These are phyloP conservation scores for Lachnellula occidentalis DNA, from an alignment of 2,329 filamentous ascomycete genomes.

Conservation along the genomic window DNA sequence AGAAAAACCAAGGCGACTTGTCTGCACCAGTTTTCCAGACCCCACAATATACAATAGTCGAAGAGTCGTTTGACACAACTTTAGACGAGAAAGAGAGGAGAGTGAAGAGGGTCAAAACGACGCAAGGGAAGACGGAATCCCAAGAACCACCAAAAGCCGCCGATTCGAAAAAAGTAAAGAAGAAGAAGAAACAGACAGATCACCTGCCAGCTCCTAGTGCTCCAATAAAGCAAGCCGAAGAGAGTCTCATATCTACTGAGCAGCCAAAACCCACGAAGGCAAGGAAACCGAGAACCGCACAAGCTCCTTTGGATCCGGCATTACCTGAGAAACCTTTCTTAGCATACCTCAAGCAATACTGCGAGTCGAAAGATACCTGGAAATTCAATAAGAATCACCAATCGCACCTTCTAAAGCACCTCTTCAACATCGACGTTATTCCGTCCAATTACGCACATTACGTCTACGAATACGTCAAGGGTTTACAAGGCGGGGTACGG, in stretches of 20 bases:
- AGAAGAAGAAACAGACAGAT: background rate
- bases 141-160: background rate
- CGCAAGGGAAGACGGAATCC: background rate
- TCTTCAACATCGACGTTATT: conserved; percentile 67
- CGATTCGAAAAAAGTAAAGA: conserved; percentile 2
- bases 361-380: conserved; percentile 66
- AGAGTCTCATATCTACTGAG: conserved; percentile 9
- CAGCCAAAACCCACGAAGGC: conserved; percentile 12
- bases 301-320: conserved; percentile 1
- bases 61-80: conserved; percentile 26
- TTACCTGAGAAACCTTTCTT: conserved; percentile 55
- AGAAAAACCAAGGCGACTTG: conserved; percentile 29
- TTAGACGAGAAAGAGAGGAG: conserved; percentile 27
- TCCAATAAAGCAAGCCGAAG: background rate
- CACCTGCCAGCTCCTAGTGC: background rate
- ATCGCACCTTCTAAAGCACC: conserved; percentile 75
- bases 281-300: conserved; percentile 13
- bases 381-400: conserved; percentile 97
- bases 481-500: conserved; percentile 70
- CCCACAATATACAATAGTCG: conserved; percentile 24
- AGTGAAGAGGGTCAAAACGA: conserved; percentile 27
- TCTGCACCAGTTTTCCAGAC: conserved; percentile 22
- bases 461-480: conserved; percentile 72
- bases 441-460: conserved; percentile 63
- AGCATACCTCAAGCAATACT: conserved; percentile 72